Base-by-base conservation (phyloP, 2,329 filamentous ascomycete species). In the Talaromyces sp. region DNA sequence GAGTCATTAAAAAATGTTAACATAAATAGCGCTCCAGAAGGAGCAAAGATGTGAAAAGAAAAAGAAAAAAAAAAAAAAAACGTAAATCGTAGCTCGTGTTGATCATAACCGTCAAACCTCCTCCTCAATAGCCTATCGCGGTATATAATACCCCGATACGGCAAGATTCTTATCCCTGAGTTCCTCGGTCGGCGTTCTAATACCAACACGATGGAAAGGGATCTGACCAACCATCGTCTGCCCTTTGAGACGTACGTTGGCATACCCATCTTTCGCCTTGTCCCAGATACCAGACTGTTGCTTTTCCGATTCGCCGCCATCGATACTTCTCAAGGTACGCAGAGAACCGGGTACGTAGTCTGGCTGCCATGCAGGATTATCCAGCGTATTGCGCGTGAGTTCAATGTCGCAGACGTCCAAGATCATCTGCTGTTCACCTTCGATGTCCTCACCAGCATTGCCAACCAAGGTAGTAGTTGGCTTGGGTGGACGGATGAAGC, bases 181-280 rank as follows among this genome's bases (percentile, higher is more conserved):
- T 31, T 76, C 68, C 40, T 74, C 72, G 18, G 68, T 66, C 5
- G 66, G 64, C 12, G 81, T 84, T 58, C 87, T 79, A 48, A 90
- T 79, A 0, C 87, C 87, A 2, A 82, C 77, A 68, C 77, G 77
- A 69, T 88, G 85, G 52, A 87, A 67, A 2, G 86, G 86, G 3
- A 88, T 76, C 60, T 79, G 78, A 64, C 88, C 86, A 6, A 88
- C 77, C 42, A 80, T 77, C 64, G 79, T 81, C 72, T 87, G 84
- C 2, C 84, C 77, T 21, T 73, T 78, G 16, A 79, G 76, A 25
- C 83, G 77, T 1, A 79, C 75, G 58, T 81, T 81, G 1, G 81
- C 77, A 65, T 84, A 79, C 16, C 79, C 76, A 42, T 83, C 81
- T 8, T 71, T 66, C 3, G 75, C 80, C 60, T 78, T 77, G 40